Base-by-base conservation (phyloP, 2,329 filamentous ascomycete species). In the Onygenales sp. region DNA sequence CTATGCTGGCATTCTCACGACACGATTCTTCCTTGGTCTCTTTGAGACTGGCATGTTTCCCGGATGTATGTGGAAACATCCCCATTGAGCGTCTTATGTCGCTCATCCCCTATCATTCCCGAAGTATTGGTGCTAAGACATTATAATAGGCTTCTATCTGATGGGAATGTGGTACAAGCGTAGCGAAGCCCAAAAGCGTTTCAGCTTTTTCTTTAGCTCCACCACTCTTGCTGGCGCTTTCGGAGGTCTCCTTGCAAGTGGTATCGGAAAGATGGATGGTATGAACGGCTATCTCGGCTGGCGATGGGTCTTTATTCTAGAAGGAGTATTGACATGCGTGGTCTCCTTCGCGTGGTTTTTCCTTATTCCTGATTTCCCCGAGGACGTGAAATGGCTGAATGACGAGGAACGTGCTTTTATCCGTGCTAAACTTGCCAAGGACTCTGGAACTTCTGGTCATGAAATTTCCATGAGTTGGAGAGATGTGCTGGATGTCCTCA, bases 191-290 rank as follows among this genome's bases (percentile, higher is more conserved):
- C 92, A 97, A 70, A 88, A 89, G 63, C 84, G 93, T 33, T 96
- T 91, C 72, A 87, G 85, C 13, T 91, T 97, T 75, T 97, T 97
- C 77, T 97, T 97, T 76, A 84, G 81, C 63, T 88, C 77, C 6
- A 80, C 81, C 1, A 80, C 78, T 1, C 71, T 82, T 1, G 80
- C 82, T 2, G 81, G 81, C 45, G 81, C 81, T 1, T 84, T 84
- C 56, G 81, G 82, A 48, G 81, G 81, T 14, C 70, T 85, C 8
- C 69, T 85, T 13, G 82, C 82, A 2, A 77, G 77, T 34, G 82
- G 74, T 21, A 78, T 85, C 49, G 76, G 79, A 34, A 77, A 82
- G 62, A 81, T 85, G 76, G 61, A 74, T 1, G 77, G 77, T 2
- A 51, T 68, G 27, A 58, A 64, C n/a, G 77, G 80, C 10, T 93